Conservation (phyloP, 2,329 filamentous ascomycete genomes). For the Epichloe coenophiala region DNA sequence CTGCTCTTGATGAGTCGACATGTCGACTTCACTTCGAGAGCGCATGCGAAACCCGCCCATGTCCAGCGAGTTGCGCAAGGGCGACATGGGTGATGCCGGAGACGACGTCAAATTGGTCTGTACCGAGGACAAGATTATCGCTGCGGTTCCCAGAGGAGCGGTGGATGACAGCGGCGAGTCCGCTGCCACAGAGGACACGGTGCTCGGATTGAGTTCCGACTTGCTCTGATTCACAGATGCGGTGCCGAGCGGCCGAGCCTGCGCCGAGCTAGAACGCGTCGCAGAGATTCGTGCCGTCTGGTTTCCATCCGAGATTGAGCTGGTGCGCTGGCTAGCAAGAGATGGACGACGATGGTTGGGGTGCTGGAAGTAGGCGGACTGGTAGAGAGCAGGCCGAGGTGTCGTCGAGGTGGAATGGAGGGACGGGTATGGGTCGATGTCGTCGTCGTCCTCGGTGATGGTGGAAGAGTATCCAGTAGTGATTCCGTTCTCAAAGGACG, state of each 20-base stretch:
- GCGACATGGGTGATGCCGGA: slow-evolving; percentile 29
- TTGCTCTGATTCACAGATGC: slow-evolving; percentile 27
- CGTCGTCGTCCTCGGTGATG: slow-evolving; percentile 38
- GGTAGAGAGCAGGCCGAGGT: slow-evolving; percentile 3
- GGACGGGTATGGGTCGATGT: slow-evolving; percentile 11
- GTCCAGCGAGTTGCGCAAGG: slow-evolving; percentile 46
- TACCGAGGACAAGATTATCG: slow-evolving; percentile 15
- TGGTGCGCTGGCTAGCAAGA: slow-evolving; percentile 20
- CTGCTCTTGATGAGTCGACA: slow-evolving; percentile 38
- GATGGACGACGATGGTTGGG: slow-evolving; percentile 16
- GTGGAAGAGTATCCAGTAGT: slow-evolving; percentile 33
- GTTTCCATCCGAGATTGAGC: slow-evolving; percentile 20
- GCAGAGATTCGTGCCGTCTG: slow-evolving; percentile 15
- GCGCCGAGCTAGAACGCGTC: slow-evolving; percentile 16
- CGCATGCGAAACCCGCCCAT: slow-evolving; percentile 43
- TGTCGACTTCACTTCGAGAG: slow-evolving; percentile 46
- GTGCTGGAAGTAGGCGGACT: slow-evolving; percentile 8
- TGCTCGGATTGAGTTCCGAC: slow-evolving; percentile 32
- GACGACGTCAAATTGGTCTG: slow-evolving; percentile 13
- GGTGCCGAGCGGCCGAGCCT: slow-evolving; percentile 24
- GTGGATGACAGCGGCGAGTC: slow-evolving; percentile 23
- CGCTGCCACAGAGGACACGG: slow-evolving; percentile 14
- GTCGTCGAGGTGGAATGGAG: slow-evolving; percentile 6
- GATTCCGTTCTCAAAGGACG: slow-evolving; percentile 32
- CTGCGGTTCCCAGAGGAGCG: slow-evolving; percentile 13